Evolutionary conservation across 345 rosid species (phyloP), one percentile per base, ranked within the genome.

Genomic region (Arabidopsis suecica): DNA sequence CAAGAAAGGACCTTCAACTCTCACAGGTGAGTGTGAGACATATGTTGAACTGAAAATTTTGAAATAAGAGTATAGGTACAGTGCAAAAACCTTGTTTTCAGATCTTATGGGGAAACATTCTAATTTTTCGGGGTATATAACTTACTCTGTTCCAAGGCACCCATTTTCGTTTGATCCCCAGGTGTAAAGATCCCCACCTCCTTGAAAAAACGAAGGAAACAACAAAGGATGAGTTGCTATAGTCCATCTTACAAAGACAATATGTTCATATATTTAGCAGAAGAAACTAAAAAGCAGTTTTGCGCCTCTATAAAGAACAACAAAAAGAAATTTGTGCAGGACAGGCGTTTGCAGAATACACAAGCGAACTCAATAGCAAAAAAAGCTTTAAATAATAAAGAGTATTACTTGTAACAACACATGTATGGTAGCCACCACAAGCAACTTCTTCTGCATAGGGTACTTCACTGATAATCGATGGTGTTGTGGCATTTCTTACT

Each of bases 121-220:
- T 54, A 70, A 45, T 33, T 16, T 33, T 69, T 34, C 11, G 22
- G 60, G 16, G 40, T 22, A 58, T 22, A 55, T 23, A 30, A 71
- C 72, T 71, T 88, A 95, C 97, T 96, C 89, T 57, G 81, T 78
- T 63, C 99, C 97, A 60, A 95, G 97, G 82, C 97, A 95, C 62
- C 99, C 97, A 80, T 89, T 95, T 80, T 95, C 97, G 66, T 95
- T 92, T 63, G 93, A 84, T 23, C 99, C 97, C 96, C 96, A 95
- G 3, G 93, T 82, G 74, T 86, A 89, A 16, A 92, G 87, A 63
- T 88, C 97, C 69, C 97, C 97, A 71, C 83, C 75, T 76, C 92
- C 98, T 76, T 88, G 69, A 11, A 36, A 69, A 45, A 77, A 42
- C 69, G 23, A 78, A 40, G 23, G 48, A 65, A 48, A 40, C 41